Percentiles rank a stretch among this genome's conserved stretches.
Evolutionary conservation across 2,329 filamentous ascomycete species (phyloP).

Genomic region (Penicillium sclerotigenum): DNA sequence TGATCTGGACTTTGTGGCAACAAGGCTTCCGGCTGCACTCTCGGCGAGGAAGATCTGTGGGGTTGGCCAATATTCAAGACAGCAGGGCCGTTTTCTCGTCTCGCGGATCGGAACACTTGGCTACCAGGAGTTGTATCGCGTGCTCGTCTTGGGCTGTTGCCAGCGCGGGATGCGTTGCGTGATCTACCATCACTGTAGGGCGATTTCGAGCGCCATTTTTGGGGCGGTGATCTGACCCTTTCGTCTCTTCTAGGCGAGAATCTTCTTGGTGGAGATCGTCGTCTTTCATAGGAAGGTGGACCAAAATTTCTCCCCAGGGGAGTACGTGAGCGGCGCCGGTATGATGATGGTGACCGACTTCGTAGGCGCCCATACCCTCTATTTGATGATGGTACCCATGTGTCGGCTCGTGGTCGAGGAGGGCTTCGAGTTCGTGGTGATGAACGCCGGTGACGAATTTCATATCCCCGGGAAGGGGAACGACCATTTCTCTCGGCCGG

Average conservation of each 20-base stretch:
- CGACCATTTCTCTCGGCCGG: constrained; percentile 33
- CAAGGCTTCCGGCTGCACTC: constrained; percentile 37
- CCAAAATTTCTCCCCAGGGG: constrained; percentile 38
- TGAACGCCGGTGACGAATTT: constrained; percentile 33
- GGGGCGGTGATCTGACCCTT: constrained; percentile 38
- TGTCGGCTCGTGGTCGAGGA: constrained; percentile 40
- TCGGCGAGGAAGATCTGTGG: constrained; percentile 30
- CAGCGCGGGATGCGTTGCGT: constrained; percentile 31
- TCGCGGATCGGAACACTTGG: constrained; percentile 32
- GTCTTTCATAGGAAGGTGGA: constrained; percentile 31
- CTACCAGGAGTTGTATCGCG: constrained; percentile 38
- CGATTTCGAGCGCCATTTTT: constrained; percentile 41
- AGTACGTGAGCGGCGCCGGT: constrained; percentile 44
- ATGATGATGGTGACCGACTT: constrained; percentile 43
- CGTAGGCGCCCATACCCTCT: constrained; percentile 36
- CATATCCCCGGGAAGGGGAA: constrained; percentile 37
- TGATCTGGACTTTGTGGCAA: constrained; percentile 53
- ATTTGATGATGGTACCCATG: constrained; percentile 40
- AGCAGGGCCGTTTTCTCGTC: constrained; percentile 35
- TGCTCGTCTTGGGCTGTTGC: constrained; percentile 34
- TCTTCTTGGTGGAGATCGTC: constrained; percentile 39
- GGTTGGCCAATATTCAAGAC: constrained; percentile 30
- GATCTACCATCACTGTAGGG: constrained; percentile 33
- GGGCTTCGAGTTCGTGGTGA: constrained; percentile 40
- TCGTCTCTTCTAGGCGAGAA: constrained; percentile 43